Evolutionary conservation across 352 stramenopile species (phyloP).

Genomic region (Thalassiosira livingstoniorum): DNA sequence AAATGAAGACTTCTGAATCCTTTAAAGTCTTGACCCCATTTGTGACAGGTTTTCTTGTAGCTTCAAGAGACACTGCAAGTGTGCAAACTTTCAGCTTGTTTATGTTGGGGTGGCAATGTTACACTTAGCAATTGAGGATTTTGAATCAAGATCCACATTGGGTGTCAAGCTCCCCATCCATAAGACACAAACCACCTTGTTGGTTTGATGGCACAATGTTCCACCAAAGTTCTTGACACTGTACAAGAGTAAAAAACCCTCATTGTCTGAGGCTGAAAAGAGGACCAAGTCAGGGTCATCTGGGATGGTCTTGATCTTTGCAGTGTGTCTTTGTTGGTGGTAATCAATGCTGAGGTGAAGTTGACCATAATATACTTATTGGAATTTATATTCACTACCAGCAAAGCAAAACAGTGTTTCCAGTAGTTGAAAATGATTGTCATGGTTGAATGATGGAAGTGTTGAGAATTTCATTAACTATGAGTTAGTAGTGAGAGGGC

Average conservation of each 20-base stretch:
- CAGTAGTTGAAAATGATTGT: neutral
- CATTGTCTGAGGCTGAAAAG: neutral
- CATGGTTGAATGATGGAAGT: neutral
- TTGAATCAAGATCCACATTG: neutral
- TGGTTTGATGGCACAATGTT: neutral
- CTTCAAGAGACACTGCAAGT: neutral
- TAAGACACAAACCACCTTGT: slow-evolving; percentile 14
- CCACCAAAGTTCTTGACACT: slow-evolving; percentile 26
- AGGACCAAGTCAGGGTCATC: neutral
- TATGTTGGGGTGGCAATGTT: slow-evolving; percentile 1
- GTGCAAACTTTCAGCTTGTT: neutral
- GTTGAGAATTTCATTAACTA: neutral
- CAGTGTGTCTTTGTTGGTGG: neutral
- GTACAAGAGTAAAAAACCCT: slow-evolving; percentile 1
- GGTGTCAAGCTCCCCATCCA: neutral
- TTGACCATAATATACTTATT: neutral
- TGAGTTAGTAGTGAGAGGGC: no score
- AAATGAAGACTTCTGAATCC: neutral
- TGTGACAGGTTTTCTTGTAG: neutral
- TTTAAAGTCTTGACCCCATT: neutral
- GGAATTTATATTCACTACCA: neutral
- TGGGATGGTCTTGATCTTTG: neutral
- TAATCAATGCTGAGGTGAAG: neutral
- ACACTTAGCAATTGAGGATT: neutral
- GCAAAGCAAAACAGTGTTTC: neutral